Base-by-base conservation (phyloP, 2,329 filamentous ascomycete genomes). In the Stachybotrys chlorohalonatus region DNA sequence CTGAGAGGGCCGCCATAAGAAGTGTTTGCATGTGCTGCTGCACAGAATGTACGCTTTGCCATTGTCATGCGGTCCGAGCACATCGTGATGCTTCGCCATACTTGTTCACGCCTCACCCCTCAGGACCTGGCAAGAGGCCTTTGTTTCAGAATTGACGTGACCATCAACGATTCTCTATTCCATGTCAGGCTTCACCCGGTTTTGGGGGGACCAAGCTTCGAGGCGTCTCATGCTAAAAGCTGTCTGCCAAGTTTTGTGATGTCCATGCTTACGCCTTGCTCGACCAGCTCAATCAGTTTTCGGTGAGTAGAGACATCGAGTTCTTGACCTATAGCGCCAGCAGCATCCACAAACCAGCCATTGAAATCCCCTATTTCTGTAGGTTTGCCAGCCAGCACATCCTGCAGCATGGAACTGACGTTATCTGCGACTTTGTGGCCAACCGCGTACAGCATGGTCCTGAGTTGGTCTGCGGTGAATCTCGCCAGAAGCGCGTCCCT, bases 381-480 rank as follows among this genome's bases (percentile, higher is more conserved):
- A 54, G 64, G 61, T 62, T 75, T 77, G 15, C 77, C 76, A 7
- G 75, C 74, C 36, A 63, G 66, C 11, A 80, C 73, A 61, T 85
- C 82, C 66, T 85, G 82, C 6, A 83, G 72, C 82, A 85, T 85
- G 5, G 80, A 84, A 64, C 81, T 84, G 9, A 70, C 77, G 63
- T 85, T 85, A 36, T 75, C 69, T 15, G 64, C 66, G 6, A 82
- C 80, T 56, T 74, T 73, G n/a, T 67, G 56, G 2, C 74, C 78
- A 7, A 81, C 72, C 8, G 64, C 65, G 52, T 76, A 67, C 7
- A 86, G 66, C 68, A 79, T 75, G 3, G 63, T 57, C 31, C 69
- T 70, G 32, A 85, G 67, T 4, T 61, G 64, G 5, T 63, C 31
- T 11, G 67, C 63, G 0, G 78, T 75, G 62, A 82, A 76, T 31